Conservation (phyloP, 225 moss, liverwort and hornwort species). For the Physcomitrellopsis africana region DNA sequence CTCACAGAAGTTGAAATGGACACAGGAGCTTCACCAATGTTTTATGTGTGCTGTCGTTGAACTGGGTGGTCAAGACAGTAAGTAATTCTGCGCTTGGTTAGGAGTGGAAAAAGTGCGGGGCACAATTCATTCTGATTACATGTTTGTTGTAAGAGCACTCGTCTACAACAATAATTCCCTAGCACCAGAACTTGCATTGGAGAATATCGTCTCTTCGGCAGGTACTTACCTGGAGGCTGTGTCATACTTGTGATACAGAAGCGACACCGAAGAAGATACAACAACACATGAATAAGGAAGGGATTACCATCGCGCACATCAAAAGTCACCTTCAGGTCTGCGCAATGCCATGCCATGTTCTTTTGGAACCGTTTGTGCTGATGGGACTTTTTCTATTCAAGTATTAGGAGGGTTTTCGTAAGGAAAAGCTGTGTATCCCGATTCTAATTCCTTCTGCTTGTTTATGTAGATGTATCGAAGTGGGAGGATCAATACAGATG, state of each 20-base stretch:
- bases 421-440: neutral
- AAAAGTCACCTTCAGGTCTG: slow-evolving; percentile 66
- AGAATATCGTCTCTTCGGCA: neutral
- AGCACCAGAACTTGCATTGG: neutral
- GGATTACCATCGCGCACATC: slow-evolving; percentile 66
- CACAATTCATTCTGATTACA: neutral
- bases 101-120: neutral
- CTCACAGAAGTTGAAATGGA: slow-evolving; percentile 41
- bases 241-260: slow-evolving; percentile 36
- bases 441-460: neutral
- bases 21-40: slow-evolving; percentile 32
- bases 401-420: neutral
- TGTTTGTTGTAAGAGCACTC: neutral
- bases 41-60: slow-evolving; percentile 51
- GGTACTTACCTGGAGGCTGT: slow-evolving; percentile 13
- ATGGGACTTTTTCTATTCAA: neutral
- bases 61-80: slow-evolving; percentile 68
- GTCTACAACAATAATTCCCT: neutral
- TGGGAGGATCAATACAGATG: slow-evolving; percentile 28
- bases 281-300: slow-evolving; percentile 52
- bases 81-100: slow-evolving; percentile 25
- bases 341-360: slow-evolving; percentile 4
- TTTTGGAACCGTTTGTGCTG: neutral
- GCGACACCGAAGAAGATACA: slow-evolving; percentile 68
- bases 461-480: slow-evolving; percentile 41